Conservation (phyloP, 2,329 filamentous ascomycete genomes). For the Claviceps sp. region DNA sequence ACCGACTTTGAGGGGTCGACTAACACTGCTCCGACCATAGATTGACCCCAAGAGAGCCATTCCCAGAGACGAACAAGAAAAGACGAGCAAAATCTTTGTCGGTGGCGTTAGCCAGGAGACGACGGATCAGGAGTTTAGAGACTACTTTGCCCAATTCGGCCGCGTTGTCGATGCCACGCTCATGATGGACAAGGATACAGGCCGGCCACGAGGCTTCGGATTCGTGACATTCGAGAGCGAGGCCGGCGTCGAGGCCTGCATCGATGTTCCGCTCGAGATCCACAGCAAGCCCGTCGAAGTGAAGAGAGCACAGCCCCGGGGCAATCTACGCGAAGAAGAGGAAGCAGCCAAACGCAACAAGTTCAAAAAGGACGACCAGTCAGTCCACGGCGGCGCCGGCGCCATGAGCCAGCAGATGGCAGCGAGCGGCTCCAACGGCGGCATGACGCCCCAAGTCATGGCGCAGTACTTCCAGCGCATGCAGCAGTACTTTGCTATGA, state of each 20-base stretch:
- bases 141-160: constrained; percentile 94
- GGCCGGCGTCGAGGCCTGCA: constrained; percentile 81
- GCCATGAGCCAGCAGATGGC: constrained; percentile 29
- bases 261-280: constrained; percentile 76
- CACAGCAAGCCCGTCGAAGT: constrained; percentile 95
- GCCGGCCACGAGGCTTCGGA: constrained; percentile 88
- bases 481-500: constrained; percentile 93
- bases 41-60: constrained; percentile 98
- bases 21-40: constrained; percentile 29
- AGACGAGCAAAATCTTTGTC: constrained; percentile 97
- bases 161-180: constrained; percentile 93
- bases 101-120: constrained; percentile 96
- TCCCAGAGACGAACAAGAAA: constrained; percentile 92
- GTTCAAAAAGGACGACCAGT: constrained; percentile 40
- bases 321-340: constrained; percentile 86
- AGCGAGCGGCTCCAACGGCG: constrained; percentile 31
- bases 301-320: constrained; percentile 91
- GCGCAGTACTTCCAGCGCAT: constrained; percentile 97
- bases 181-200: constrained; percentile 99
- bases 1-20: neutral
- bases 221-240: constrained; percentile 98
- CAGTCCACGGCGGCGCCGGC: constrained; percentile 9
- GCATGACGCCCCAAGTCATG: constrained; percentile 94
- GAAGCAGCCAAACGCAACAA: constrained; percentile 51
- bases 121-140: constrained; percentile 88